These are phyloP conservation scores for Leishmania arabica DNA, from an alignment of 208 protist species.

Conservation along the genomic window DNA sequence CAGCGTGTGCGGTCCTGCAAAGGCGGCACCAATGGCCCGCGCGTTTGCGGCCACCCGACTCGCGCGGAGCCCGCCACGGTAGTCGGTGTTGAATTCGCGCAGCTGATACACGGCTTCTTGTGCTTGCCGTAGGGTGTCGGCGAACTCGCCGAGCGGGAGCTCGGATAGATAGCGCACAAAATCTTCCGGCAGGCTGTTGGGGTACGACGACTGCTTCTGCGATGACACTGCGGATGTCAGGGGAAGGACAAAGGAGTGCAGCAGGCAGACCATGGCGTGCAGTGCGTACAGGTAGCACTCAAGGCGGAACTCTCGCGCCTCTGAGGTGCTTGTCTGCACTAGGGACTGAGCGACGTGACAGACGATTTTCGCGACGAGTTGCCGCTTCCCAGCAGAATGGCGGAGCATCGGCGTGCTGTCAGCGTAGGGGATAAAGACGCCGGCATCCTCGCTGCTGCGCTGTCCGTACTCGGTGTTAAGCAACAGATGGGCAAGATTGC, in stretches of 20 bases:
- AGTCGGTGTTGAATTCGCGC: constrained; percentile 60
- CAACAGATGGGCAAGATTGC: constrained; percentile 63
- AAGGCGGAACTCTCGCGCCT: constrained; percentile 28
- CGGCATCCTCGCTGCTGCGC: constrained; percentile 15
- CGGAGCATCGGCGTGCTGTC: constrained; percentile 22
- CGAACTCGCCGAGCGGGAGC: constrained; percentile 39
- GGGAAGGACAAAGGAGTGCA: constrained; percentile 75
- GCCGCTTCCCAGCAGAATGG: constrained; percentile 26
- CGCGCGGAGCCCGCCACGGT: constrained; percentile 40
- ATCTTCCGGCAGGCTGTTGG: background rate
- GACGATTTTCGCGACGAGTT: constrained; percentile 8
- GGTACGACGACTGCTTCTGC: constrained; percentile 3
- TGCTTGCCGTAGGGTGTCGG: constrained; percentile 38
- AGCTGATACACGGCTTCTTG: constrained; percentile 59
- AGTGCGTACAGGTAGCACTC: constrained; percentile 60
- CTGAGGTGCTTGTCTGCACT: background rate
- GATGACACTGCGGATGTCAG: background rate
- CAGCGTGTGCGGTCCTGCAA: constrained; percentile 35
- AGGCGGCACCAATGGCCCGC: constrained; percentile 1
- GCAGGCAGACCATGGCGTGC: constrained; percentile 65
- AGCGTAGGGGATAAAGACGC: background rate
- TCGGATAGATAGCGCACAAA: constrained; percentile 40
- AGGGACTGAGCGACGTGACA: constrained; percentile 27
- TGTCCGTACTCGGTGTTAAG: constrained; percentile 55
- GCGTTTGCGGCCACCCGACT: background rate